Evolutionary conservation across 2,329 filamentous ascomycete genomes (phyloP).

Genomic region (Fusarium sp.): DNA sequence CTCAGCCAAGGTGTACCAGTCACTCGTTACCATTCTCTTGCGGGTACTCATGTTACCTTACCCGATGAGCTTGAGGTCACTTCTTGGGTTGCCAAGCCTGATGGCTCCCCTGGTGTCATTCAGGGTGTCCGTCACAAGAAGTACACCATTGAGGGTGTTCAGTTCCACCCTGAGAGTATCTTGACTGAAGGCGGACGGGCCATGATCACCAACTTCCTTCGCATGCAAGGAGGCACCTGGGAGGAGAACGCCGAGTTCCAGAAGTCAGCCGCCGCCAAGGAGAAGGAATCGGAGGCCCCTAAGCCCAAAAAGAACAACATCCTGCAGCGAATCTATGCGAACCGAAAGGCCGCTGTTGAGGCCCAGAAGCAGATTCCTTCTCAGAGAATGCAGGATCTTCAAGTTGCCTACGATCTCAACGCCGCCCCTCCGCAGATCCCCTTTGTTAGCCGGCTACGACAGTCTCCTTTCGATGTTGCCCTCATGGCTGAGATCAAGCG

Average conservation of each 20-base stretch:
- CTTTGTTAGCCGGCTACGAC: slow-evolving; percentile 81
- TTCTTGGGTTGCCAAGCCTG: slow-evolving; percentile 85
- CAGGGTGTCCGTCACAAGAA: slow-evolving; percentile 97
- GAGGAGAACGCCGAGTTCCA: slow-evolving; percentile 76
- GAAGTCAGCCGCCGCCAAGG: slow-evolving; percentile 52
- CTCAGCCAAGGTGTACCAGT: slow-evolving; percentile 85
- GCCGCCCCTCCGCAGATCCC: slow-evolving; percentile 86
- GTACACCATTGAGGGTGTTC: slow-evolving; percentile 91
- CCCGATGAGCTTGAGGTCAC: slow-evolving; percentile 89
- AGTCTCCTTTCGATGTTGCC: slow-evolving; percentile 88
- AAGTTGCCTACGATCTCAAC: slow-evolving; percentile 87
- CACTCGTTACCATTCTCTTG: slow-evolving; percentile 95
- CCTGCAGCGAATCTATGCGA: slow-evolving; percentile 88
- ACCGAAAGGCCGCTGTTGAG: slow-evolving; percentile 79
- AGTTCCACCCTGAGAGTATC: slow-evolving; percentile 98
- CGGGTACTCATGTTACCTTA: slow-evolving; percentile 88
- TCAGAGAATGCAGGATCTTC: slow-evolving; percentile 83
- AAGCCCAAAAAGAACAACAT: slow-evolving; percentile 81
- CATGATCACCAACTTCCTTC: slow-evolving; percentile 94
- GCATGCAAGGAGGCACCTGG: slow-evolving; percentile 92
- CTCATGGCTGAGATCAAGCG: slow-evolving; percentile 98
- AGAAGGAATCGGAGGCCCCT: slow-evolving; percentile 41
- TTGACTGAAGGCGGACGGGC: slow-evolving; percentile 86
- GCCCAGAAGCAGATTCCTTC: slow-evolving; percentile 89
- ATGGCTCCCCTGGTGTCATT: slow-evolving; percentile 86